Conservation (phyloP, 768 basidiomycete species). For the Hericium rajendrae region DNA sequence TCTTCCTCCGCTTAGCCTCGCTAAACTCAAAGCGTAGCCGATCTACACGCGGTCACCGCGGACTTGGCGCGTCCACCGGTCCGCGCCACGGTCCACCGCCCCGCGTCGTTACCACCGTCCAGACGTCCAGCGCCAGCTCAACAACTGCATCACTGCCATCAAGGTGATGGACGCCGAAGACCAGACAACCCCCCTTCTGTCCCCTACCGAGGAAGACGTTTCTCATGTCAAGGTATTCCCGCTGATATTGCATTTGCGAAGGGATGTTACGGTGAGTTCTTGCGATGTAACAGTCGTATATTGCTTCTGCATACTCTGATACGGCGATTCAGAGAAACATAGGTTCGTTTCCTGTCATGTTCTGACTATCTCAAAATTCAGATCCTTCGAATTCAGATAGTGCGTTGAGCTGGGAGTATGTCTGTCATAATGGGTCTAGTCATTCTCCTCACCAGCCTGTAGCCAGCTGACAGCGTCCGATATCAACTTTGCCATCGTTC, state of each 20-base stretch:
- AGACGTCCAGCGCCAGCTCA: background rate
- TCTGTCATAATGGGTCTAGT: constrained; percentile 15
- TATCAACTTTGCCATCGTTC: constrained; percentile 70
- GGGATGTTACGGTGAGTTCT: constrained; percentile 53
- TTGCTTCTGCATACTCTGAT: background rate
- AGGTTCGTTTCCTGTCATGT: constrained; percentile 8
- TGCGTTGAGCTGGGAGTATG: constrained; percentile 74
- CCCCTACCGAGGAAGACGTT: constrained; percentile 48
- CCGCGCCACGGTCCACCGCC: background rate
- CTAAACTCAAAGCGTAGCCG: background rate
- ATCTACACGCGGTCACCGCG: background rate
- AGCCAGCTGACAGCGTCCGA: constrained; percentile 81
- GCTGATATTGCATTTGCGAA: constrained; percentile 64
- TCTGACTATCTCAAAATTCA: too few relatives aligned
- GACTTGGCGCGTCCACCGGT: background rate
- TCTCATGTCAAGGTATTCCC: constrained; percentile 69
- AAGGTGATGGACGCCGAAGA: constrained; percentile 27
- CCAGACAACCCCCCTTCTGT: constrained; percentile 27
- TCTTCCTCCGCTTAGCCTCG: background rate
- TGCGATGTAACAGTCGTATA: background rate
- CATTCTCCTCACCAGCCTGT: constrained; percentile 4
- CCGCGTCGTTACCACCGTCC: background rate
- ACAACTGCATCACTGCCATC: background rate
- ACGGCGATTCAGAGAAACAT: constrained; percentile 18
- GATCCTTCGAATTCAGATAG: constrained; percentile 31